Base-by-base conservation (phyloP, 768 basidiomycete species). In the Pleurotus tuoliensis region DNA sequence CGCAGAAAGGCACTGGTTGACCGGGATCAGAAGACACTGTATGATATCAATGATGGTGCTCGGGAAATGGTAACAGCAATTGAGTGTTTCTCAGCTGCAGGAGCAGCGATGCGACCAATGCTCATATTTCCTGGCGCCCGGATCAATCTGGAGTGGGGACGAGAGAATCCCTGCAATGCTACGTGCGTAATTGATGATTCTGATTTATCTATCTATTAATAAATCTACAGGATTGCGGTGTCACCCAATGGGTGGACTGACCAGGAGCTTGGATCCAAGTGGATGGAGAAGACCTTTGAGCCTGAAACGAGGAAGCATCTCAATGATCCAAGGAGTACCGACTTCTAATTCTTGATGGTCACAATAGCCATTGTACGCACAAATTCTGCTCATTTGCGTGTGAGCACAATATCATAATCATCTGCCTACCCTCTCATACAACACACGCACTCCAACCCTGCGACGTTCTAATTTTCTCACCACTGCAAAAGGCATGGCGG, bases 31-130 rank as follows among this genome's bases (percentile, higher is more conserved):
- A 49, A 58, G 3, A 30, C 43, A 0, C 55, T 59, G 8, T 69
- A 70, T 49, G 53, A 60, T 15, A 53, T 66, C 5, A 51, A 62
- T 4, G 69, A 65, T 59, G 71, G 59, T 8, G 68, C 73, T 25
- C 68, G 73, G 0, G 69, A 78, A 57, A 68, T 77, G 1, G 69
- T 79, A 25, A 79, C 75, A 0, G 62, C 79, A 16, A 68, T 80
- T 51, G 74, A 79, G 57, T 68, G 68, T 62, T 57, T 73, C 6
- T 66, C 60, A 46, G 73, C 75, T 1, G 74, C 73, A 65, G 77
- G 76, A 1, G 62, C 49, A 2, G 27, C 16, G 18, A 27, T 54
- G 12, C 41, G 37, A 5, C 58, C 52, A 11, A 55, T 45, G n/a
- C 27, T 55, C 5, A 38, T 58, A 24, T 55, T 30, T 25, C 38